Evolutionary conservation across 768 basidiomycete genomes (phyloP).

Genomic region (Pleurotus ostreatus): DNA sequence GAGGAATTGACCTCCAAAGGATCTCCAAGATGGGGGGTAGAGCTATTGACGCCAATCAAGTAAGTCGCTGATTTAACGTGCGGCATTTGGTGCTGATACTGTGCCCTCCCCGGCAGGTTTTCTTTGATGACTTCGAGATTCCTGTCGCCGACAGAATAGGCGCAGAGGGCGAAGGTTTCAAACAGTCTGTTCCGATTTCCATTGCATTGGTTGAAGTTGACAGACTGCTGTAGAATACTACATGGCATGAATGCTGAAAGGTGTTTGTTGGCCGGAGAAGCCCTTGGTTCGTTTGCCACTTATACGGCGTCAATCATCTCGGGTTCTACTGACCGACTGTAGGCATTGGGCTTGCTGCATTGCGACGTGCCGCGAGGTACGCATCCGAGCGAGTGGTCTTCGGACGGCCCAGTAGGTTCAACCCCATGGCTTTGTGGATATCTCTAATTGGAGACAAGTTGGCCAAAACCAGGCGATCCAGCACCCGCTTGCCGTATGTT

Average conservation of each 20-base stretch:
- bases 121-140: constrained; percentile 15
- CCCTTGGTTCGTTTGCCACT: constrained; percentile 6
- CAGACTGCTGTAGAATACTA: constrained; percentile 8
- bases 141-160: constrained; percentile 11
- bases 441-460: constrained; percentile 4
- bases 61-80: background rate
- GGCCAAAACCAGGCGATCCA: constrained; percentile 15
- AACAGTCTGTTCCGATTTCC: background rate
- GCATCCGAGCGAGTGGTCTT: constrained; percentile 13
- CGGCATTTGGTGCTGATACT: no score
- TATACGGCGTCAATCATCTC: background rate
- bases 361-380: constrained; percentile 11
- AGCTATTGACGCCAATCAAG: constrained; percentile 17
- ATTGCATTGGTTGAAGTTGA: background rate
- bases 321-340: background rate
- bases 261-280: constrained; percentile 16
- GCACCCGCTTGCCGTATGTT: constrained; percentile 12
- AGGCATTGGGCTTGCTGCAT: constrained; percentile 15
- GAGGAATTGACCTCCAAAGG: constrained; percentile 10
- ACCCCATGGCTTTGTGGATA: background rate
- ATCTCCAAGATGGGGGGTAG: constrained; percentile 17
- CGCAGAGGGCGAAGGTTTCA: constrained; percentile 13
- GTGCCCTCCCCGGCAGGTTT: background rate
- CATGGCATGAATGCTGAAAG: constrained; percentile 18
- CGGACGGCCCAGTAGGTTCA: constrained; percentile 8